These are phyloP conservation scores for Otatea glauca DNA, from an alignment of 176 grass and related monocot species.

Conservation along the genomic window DNA sequence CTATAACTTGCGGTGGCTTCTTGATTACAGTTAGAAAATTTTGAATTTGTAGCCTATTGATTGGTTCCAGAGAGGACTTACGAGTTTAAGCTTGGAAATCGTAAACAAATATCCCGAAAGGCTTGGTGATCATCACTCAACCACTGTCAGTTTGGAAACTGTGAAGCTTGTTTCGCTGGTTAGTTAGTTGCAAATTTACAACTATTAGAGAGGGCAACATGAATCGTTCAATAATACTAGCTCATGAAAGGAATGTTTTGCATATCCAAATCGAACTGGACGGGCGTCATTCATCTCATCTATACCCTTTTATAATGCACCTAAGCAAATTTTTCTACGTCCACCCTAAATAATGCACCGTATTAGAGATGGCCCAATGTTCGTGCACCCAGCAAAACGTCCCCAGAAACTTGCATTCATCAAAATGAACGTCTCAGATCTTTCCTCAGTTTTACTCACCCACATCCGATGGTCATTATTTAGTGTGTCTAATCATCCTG, in stretches of 20 bases:
- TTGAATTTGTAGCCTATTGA: neutral
- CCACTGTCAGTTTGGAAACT: conserved; percentile 7
- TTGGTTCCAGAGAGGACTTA: neutral
- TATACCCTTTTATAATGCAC: too few species aligned
- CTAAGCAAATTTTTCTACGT: too few species aligned
- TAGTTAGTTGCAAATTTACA: neutral
- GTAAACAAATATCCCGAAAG: conserved; percentile 36
- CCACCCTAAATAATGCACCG: too few species aligned
- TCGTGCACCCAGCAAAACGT: too few species aligned
- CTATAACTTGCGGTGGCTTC: too few species aligned
- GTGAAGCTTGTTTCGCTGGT: neutral
- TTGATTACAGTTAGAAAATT: too few species aligned
- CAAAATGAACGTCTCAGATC: too few species aligned
- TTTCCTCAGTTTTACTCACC: too few species aligned
- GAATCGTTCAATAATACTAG: neutral
- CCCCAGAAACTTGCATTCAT: too few species aligned
- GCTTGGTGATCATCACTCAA: conserved; percentile 5
- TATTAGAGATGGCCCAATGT: too few species aligned
- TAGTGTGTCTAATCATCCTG: too few species aligned
- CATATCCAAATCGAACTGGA: neutral
- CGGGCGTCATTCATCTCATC: neutral
- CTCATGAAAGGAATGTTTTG: neutral
- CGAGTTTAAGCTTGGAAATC: neutral
- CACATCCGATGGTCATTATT: too few species aligned
- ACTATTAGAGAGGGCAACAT: neutral